A percentile compares a stretch with the other conserved stretches of the same genome.
Conservation (phyloP, 1,284 basidiomycete genomes). For the Irpex sp. region DNA sequence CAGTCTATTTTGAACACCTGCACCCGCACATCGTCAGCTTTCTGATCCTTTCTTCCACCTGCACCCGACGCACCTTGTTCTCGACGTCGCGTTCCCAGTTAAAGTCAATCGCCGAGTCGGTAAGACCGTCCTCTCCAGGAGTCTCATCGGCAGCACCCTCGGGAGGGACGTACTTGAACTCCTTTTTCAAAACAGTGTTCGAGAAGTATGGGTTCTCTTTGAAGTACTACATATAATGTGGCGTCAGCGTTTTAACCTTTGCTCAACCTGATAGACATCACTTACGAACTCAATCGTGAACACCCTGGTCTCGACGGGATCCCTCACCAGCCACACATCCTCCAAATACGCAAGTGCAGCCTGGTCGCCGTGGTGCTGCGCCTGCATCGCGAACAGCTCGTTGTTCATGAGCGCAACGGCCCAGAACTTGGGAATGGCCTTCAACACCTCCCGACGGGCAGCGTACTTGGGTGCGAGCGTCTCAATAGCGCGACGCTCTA, state of each 20-base stretch:
- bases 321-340: slow-evolving; percentile 74
- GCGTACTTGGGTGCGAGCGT: slow-evolving; percentile 59
- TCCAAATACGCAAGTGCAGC: slow-evolving; percentile 73
- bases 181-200: slow-evolving; percentile 73
- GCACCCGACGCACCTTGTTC: slow-evolving; percentile 45
- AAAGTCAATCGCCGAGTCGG: slow-evolving; percentile 71
- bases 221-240: slow-evolving; percentile 51
- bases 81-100: slow-evolving; percentile 72
- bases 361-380: slow-evolving; percentile 67
- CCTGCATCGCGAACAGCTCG: slow-evolving; percentile 53
- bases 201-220: slow-evolving; percentile 80
- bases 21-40: slow-evolving; percentile 33
- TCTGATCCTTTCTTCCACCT: not conserved
- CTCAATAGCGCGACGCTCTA: slow-evolving; percentile 62
- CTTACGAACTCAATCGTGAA: slow-evolving; percentile 80
- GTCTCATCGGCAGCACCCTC: slow-evolving; percentile 49
- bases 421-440: slow-evolving; percentile 75
- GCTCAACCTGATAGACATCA: slow-evolving; percentile 16
- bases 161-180: slow-evolving; percentile 67
- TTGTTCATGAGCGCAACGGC: slow-evolving; percentile 74
- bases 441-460: slow-evolving; percentile 61
- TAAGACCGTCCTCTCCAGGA: slow-evolving; percentile 70
- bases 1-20: slow-evolving; percentile 72
- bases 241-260: not conserved
- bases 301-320: slow-evolving; percentile 62